phyloP scores from a whole-genome alignment of 352 stramenopile genomes.

The Globisporangium carolinianum region DNA sequence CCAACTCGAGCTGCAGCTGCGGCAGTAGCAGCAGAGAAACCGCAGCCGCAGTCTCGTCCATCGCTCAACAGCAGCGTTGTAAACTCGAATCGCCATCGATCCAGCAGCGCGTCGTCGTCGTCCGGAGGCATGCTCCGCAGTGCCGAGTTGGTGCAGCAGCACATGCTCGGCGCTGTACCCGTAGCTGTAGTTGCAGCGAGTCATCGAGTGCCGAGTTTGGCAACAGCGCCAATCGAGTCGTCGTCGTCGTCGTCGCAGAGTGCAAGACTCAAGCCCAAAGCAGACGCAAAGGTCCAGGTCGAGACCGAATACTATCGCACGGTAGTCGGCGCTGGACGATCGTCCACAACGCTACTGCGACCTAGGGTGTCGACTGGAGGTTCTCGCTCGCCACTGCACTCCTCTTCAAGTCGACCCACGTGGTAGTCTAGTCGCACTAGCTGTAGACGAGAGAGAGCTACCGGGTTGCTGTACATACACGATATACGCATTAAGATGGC shows the following conservation, averaged over 20 bases:
- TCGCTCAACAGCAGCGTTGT: neutral
- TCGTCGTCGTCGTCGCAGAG: neutral
- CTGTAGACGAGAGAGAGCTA: neutral
- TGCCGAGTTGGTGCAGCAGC: constrained; percentile 32
- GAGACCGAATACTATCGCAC: constrained; percentile 50
- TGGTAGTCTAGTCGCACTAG: neutral
- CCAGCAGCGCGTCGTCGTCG: neutral
- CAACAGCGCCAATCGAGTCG: no score
- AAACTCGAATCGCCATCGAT: neutral
- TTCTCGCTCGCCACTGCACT: constrained; percentile 4
- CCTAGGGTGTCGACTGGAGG: neutral
- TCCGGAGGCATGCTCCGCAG: constrained; percentile 18
- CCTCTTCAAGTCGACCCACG: neutral
- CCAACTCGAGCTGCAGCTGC: neutral
- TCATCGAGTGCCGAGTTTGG: neutral
- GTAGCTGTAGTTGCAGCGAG: neutral
- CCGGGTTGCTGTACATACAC: no score
- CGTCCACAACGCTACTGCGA: neutral
- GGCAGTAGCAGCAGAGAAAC: neutral
- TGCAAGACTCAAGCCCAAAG: constrained; percentile 1
- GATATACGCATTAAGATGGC: no score
- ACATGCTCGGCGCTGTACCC: constrained; percentile 9
- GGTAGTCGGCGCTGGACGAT: constrained; percentile 6
- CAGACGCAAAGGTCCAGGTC: constrained; percentile 21
- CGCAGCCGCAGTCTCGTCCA: no score